Evolutionary conservation across 768 basidiomycete species (phyloP).

Genomic region (Auricularia auricula-judae): DNA sequence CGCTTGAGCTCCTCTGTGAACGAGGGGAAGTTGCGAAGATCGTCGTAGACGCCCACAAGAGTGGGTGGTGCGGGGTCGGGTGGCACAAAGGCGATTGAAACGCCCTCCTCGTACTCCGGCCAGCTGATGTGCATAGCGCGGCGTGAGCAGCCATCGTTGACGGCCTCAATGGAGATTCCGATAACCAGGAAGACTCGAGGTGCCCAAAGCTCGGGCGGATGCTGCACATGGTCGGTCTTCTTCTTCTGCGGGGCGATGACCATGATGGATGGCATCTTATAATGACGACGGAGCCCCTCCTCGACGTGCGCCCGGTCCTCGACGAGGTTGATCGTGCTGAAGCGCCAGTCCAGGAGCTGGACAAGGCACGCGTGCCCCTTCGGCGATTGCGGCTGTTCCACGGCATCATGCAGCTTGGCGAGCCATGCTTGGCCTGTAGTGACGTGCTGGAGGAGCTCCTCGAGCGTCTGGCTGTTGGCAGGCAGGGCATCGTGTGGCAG

Average conservation of each 20-base stretch:
- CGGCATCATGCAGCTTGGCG: background rate
- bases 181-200: background rate
- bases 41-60: background rate
- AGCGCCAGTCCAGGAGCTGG: background rate
- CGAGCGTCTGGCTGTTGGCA: background rate
- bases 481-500: background rate
- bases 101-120: background rate
- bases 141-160: background rate
- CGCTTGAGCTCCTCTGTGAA: background rate
- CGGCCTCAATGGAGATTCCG: background rate
- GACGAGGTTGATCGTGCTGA: background rate
- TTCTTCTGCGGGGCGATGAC: background rate
- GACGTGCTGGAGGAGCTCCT: background rate
- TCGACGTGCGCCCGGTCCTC: background rate
- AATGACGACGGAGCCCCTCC: background rate
- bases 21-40: background rate
- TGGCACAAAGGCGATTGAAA: background rate
- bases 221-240: background rate
- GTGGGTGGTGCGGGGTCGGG: background rate
- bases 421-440: background rate
- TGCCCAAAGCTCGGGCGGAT: background rate
- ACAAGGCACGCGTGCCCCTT: background rate
- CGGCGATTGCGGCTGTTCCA: background rate
- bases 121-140: background rate
- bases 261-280: background rate